Base-by-base conservation (phyloP, 1,284 basidiomycete species). In the Acaromyces ingoldii region DNA sequence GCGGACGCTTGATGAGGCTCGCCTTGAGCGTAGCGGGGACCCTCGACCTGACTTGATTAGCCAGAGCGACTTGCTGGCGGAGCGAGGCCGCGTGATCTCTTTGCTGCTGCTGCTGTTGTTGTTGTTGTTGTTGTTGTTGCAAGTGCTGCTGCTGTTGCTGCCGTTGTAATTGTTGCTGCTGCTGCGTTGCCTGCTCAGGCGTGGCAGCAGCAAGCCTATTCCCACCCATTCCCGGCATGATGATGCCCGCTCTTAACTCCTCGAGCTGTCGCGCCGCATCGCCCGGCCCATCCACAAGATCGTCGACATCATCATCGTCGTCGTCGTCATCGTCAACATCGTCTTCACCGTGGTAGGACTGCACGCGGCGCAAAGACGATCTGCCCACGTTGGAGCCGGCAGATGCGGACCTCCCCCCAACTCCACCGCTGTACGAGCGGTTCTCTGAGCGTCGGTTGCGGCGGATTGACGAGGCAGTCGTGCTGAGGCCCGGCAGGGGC, bases 401-500 rank as follows among this genome's bases (percentile, higher is more conserved):
- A 15, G 31, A 1, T 15, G 24, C 17, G 11, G 22, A 5, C 19
- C 19, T n/a, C n/a, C 17, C 10, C 6, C 15, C 13, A 7, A 17
- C 29, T 3, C n/a, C 29, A 6, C 3, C 15, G 30, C n/a, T 37
- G 4, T 26, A 40, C 25, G 19, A 19, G 21, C 59, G 55, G 19
- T 50, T 56, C 0, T 53, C 54, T 1, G 57, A 53, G 40, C 69
- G 59, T 13, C 67, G 60, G 17, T 54, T 63, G 7, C 70, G 68
- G 7, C 70, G 68, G 25, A 72, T 52, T 6, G 67, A 70, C 2
- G 66, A 69, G 15, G 69, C 70, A 15, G 70, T 72, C 13, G 64
- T 58, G 24, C 67, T 71, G 30, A 72, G 68, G 33, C 70, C 70
- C 1, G 70, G 67, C 6, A 72, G 49, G n/a, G 68, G 66, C 17